Evolutionary conservation across 768 basidiomycete genomes (phyloP).

Genomic region (Trichaptum fuscoviolaceum): DNA sequence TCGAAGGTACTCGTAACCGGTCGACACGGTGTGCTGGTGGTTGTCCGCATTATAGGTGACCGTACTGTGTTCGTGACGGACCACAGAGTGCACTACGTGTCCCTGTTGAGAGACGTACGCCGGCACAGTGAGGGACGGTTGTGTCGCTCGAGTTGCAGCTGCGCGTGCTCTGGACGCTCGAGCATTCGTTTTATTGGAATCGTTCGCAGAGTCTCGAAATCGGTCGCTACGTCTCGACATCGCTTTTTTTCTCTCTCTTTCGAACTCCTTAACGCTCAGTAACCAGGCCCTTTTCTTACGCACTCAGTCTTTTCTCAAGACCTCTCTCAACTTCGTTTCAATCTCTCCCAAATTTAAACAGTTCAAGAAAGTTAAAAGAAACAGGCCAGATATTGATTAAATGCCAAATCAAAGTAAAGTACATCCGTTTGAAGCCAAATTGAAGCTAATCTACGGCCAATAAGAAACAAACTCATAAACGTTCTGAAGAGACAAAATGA

Average conservation of each 20-base stretch:
- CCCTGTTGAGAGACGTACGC: neutral
- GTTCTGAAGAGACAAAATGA: neutral
- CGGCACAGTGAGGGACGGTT: neutral
- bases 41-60: neutral
- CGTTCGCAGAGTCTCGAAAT: neutral
- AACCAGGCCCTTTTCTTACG: no score
- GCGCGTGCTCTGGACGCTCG: no score
- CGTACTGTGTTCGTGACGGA: neutral
- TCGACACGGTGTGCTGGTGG: neutral
- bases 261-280: no score
- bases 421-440: no score
- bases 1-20: neutral
- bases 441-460: no score
- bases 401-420: no score
- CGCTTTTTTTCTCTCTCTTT: neutral
- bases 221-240: neutral
- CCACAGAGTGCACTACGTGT: neutral
- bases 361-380: no score
- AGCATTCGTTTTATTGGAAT: no score
- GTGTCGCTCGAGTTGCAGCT: neutral
- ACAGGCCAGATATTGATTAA: no score
- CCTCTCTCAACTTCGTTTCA: neutral
- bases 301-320: no score
- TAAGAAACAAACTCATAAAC: neutral
- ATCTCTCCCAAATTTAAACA: no score